A percentile compares a stretch with the other conserved stretches of the same genome.
Evolutionary conservation across 768 basidiomycete genomes (phyloP).

Genomic region (Lentinula detonsa): DNA sequence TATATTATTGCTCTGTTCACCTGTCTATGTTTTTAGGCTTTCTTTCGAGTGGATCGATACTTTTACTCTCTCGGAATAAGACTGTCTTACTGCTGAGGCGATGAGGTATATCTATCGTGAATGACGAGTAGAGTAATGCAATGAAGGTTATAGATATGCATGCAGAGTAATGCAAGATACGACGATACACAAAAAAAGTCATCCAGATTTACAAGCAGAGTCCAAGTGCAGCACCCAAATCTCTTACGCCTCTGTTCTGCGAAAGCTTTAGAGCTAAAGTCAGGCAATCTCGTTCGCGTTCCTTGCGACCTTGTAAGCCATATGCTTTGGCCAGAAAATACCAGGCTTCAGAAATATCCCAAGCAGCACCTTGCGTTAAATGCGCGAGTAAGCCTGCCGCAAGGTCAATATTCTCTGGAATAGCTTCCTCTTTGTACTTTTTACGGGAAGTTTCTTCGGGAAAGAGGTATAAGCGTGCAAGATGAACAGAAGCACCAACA

Average conservation of each 20-base stretch:
- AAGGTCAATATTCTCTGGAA: constrained; percentile 56
- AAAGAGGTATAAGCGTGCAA: constrained; percentile 69
- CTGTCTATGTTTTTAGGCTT: background rate
- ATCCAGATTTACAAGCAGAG: constrained; percentile 47
- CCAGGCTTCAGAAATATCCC: constrained; percentile 95
- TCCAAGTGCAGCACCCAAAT: constrained; percentile 56
- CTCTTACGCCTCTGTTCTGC: constrained; percentile 58
- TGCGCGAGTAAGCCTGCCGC: constrained; percentile 77
- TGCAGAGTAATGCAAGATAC: background rate
- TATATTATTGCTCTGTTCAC: background rate
- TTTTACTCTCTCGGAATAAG: background rate
- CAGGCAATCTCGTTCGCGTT: constrained; percentile 71
- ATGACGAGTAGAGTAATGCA: background rate
- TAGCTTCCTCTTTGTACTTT: constrained; percentile 11
- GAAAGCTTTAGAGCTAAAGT: constrained; percentile 59
- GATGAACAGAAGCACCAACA: constrained; percentile 70
- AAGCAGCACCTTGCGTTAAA: constrained; percentile 72
- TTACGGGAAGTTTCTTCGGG: constrained; percentile 12
- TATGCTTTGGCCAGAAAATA: constrained; percentile 83
- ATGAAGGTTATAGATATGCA: background rate
- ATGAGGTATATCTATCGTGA: no score
- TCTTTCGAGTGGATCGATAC: background rate
- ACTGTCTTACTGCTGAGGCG: no score
- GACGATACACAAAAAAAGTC: no score
- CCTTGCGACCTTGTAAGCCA: constrained; percentile 64